These are phyloP conservation scores for Pseudogymnoascus sp. DNA, from an alignment of 2,329 filamentous ascomycete species.

Conservation along the genomic window DNA sequence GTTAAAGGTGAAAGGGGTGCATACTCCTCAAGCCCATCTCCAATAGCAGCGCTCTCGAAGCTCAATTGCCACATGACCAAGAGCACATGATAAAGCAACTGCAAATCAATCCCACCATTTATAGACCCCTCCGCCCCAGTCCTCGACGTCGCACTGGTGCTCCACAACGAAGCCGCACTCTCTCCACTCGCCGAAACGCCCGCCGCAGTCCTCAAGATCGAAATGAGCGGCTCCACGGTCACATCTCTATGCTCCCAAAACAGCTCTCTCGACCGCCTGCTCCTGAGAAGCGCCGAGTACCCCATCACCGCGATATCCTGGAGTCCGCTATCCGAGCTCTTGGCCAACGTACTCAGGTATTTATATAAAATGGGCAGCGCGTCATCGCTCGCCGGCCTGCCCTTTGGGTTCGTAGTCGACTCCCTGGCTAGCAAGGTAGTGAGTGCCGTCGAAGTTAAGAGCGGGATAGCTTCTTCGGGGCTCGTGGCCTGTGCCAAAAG, in stretches of 20 bases:
- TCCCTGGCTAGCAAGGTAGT: constrained; percentile 65
- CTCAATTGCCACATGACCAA: constrained; percentile 94
- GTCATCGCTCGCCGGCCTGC: constrained; percentile 56
- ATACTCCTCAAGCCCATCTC: constrained; percentile 76
- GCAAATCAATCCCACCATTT: constrained; percentile 79
- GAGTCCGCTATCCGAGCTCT: constrained; percentile 76
- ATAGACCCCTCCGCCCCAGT: constrained; percentile 53
- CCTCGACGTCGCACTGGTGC: constrained; percentile 40
- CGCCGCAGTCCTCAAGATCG: constrained; percentile 72
- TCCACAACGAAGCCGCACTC: constrained; percentile 53
- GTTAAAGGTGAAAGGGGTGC: constrained; percentile 25
- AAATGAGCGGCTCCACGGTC: constrained; percentile 71
- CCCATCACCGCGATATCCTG: constrained; percentile 94
- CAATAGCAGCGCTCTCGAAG: constrained; percentile 72
- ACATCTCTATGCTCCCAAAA: constrained; percentile 91
- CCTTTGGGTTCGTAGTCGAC: constrained; percentile 52
- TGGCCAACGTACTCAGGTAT: constrained; percentile 76
- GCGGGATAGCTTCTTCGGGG: constrained; percentile 69
- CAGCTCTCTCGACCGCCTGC: constrained; percentile 61
- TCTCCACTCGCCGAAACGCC: constrained; percentile 59
- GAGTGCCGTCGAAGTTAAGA: constrained; percentile 83
- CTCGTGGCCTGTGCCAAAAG: constrained; percentile 72
- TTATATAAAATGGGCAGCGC: constrained; percentile 75
- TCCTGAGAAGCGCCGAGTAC: constrained; percentile 77
- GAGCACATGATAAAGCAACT: constrained; percentile 88